These are phyloP conservation scores for Aquanectria penicillioides DNA, from an alignment of 2,329 filamentous ascomycete species.

Conservation along the genomic window DNA sequence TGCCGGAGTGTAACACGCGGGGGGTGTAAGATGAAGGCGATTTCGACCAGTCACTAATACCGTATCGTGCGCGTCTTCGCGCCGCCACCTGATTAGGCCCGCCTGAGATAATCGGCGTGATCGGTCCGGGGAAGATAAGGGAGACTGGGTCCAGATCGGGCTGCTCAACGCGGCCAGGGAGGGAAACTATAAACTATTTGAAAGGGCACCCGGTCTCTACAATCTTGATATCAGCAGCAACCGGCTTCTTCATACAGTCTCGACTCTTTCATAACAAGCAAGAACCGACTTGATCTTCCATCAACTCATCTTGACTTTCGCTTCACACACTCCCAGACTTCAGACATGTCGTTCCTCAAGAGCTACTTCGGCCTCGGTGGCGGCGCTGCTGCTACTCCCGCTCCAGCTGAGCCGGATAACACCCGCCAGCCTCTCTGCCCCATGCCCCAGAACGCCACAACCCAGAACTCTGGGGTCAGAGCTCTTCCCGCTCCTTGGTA, in stretches of 20 bases:
- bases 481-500: constrained; percentile 64
- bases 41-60: background rate
- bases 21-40: constrained; percentile 1
- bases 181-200: constrained; percentile 6
- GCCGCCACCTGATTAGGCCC: constrained; percentile 8
- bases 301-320: background rate
- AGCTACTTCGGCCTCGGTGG: constrained; percentile 10
- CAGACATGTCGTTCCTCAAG: constrained; percentile 7
- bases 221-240: constrained; percentile 2
- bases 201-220: constrained; percentile 5
- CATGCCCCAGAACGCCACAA: constrained; percentile 6
- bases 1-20: background rate
- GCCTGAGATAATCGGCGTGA: constrained; percentile 8
- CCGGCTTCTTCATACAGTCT: background rate
- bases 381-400: background rate
- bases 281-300: background rate
- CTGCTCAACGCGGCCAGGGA: background rate
- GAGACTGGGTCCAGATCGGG: background rate
- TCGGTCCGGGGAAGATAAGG: constrained; percentile 11
- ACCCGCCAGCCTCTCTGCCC: background rate
- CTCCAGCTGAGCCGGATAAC: background rate
- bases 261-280: background rate
- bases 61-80: background rate
- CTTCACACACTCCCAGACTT: background rate
- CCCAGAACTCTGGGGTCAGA: constrained; percentile 24